Evolutionary conservation across 129 eudicot species (phyloP), one percentile per base, ranked within the genome.

Genomic region (Pittosporum tobira): DNA sequence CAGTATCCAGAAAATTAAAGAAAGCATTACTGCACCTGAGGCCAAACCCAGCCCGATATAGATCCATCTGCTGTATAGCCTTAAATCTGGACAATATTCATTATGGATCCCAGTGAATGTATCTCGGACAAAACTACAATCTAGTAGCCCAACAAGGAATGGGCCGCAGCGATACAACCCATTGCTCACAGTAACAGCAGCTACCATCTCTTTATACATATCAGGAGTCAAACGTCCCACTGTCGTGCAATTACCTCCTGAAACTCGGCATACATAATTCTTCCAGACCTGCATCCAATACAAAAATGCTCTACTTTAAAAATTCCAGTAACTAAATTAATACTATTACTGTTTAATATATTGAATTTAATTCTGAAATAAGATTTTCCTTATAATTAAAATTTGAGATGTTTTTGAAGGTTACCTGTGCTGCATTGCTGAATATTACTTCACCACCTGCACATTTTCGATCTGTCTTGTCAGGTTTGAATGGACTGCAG

Each of bases 221-320:
- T 18, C 49, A 9, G 94, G 96, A 15, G 90, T 84, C 66, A 88
- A 54, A 42, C 96, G 77, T 3, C 96, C 96, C 48, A 63, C 75
- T 0, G 81, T 81, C n/a, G 76, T 76, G 75, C 96, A 88, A 1
- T 70, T 68, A 34, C 55, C 80, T 55, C 49, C 34, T 3, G 88
- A 76, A 42, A 84, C 91, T 59, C 81, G 67, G 67, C 96, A 88
- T 28, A 79, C 71, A 29, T 73, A 81, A 29, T 77, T 74, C 70
- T 44, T 74, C 94, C 94, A 88, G 8, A 84, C 91, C 94, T 88
- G 70, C 71, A 71, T 40, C 29, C 3, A 9, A 43, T 14, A 59
- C 19, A 18, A 44, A 23, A 10, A 50, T 23, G 27, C 23, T 50
- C 5, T 40, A 10, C 15, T 3, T 40, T 6, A 24, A n/a, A n/a